These are phyloP conservation scores for Trichoderma asperellum DNA, from an alignment of 2,329 filamentous ascomycete species.

Conservation along the genomic window DNA sequence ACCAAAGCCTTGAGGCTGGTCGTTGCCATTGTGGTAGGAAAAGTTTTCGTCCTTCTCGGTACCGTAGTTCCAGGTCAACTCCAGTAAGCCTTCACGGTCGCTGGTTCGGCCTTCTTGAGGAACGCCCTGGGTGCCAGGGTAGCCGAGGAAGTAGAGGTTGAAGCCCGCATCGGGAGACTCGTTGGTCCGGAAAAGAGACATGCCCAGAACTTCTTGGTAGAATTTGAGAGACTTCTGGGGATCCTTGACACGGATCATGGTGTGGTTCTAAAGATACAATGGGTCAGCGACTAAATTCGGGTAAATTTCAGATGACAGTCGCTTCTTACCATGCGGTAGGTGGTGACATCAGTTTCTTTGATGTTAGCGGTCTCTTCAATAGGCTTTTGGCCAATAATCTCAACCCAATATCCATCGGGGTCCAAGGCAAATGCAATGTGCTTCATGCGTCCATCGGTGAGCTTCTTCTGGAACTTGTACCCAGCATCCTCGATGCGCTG, in stretches of 20 bases:
- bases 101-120: conserved; percentile 60
- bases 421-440: conserved; percentile 90
- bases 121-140: conserved; percentile 61
- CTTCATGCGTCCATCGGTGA: conserved; percentile 84
- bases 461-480: conserved; percentile 93
- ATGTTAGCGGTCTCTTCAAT: conserved; percentile 73
- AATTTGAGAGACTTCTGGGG: conserved; percentile 73
- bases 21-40: conserved; percentile 90
- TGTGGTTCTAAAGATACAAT: conserved; percentile 66
- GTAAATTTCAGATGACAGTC: neutral
- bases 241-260: conserved; percentile 93
- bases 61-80: conserved; percentile 83
- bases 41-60: conserved; percentile 86
- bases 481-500: conserved; percentile 86
- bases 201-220: conserved; percentile 86
- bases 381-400: conserved; percentile 74
- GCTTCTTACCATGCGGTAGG: conserved; percentile 68
- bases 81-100: conserved; percentile 79
- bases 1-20: conserved; percentile 89
- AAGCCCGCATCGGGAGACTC: conserved; percentile 75
- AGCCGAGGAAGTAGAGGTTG: conserved; percentile 92
- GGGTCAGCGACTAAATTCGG: neutral
- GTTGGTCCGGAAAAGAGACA: conserved; percentile 75
- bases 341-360: conserved; percentile 71
- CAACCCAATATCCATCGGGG: conserved; percentile 86